Evolutionary conservation across 345 rosid species (phyloP).

Genomic region (Gossypium stocksii): DNA sequence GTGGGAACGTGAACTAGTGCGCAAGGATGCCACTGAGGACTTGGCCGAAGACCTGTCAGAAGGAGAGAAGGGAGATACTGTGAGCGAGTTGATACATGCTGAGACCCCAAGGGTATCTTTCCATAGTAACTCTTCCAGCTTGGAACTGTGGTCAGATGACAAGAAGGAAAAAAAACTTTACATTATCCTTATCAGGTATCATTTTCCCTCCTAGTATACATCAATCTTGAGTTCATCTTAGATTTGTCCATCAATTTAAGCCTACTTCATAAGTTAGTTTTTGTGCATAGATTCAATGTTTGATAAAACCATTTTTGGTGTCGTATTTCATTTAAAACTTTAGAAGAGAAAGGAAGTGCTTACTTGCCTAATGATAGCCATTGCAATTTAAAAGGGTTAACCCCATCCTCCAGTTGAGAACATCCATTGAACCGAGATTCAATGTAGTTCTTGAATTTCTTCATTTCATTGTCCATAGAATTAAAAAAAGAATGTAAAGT

Average conservation of each 20-base stretch:
- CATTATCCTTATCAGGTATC: constrained; percentile 82
- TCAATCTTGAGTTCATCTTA: not conserved
- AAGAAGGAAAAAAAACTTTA: constrained; percentile 86
- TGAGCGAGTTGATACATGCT: constrained; percentile 48
- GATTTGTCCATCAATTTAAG: constrained; percentile 6
- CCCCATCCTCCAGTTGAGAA: too few species aligned
- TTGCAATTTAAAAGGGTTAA: too few species aligned
- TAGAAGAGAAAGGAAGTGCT: too few species aligned
- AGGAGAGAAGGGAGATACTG: constrained; percentile 81
- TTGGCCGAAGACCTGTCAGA: constrained; percentile 92
- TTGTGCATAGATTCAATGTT: not conserved
- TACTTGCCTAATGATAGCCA: too few species aligned
- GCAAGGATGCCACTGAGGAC: constrained; percentile 76
- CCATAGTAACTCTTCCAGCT: constrained; percentile 65
- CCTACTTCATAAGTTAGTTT: not conserved
- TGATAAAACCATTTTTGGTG: not conserved
- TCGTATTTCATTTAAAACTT: too few species aligned
- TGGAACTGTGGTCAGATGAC: constrained; percentile 95
- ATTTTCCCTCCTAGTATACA: not conserved
- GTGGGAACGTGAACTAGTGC: constrained; percentile 81
- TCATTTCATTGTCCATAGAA: not conserved
- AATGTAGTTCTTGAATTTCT: not conserved
- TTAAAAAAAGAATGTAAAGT: not conserved
- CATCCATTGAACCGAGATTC: too few species aligned
- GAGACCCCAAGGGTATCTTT: constrained; percentile 66